A percentile compares a stretch with the other conserved stretches of the same genome.
phyloP scores from a whole-genome alignment of 2,329 filamentous ascomycete genomes.

The Decorospora gaudefroyi region DNA sequence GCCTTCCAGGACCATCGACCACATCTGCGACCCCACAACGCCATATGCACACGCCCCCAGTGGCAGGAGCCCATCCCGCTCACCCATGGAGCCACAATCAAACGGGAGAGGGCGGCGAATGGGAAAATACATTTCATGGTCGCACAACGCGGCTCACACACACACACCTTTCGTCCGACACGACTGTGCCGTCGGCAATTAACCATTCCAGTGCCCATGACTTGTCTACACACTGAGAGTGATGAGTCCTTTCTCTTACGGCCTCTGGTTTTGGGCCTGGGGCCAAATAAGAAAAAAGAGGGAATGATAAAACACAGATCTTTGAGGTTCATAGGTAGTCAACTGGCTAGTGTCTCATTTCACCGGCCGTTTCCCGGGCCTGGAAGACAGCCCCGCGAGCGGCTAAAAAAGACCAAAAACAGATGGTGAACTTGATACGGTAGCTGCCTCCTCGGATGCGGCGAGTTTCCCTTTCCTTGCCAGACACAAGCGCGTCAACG shows the following conservation, averaged over 20 bases:
- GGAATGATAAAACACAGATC: no score
- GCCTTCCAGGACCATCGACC: constrained; percentile 1
- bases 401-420: neutral
- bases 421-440: no score
- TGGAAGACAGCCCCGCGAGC: neutral
- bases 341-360: no score
- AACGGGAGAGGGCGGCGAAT: constrained; percentile 2
- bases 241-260: no score
- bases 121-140: constrained; percentile 5
- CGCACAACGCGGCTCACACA: no score
- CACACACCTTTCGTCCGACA: constrained; percentile 1
- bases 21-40: constrained; percentile 11
- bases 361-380: neutral
- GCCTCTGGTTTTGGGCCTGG: neutral
- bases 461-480: no score
- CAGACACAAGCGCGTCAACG: no score
- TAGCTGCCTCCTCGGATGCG: no score
- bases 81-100: neutral
- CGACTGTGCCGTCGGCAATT: constrained; percentile 10
- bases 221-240: no score
- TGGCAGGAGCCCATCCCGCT: neutral
- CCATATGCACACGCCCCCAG: constrained; percentile 10
- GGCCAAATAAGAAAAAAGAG: neutral
- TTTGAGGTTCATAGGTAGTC: neutral
- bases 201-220: neutral